A percentile compares a stretch with the other conserved stretches of the same genome.
phyloP scores from a whole-genome alignment of 805 yeast species.

The Candida germanica region DNA sequence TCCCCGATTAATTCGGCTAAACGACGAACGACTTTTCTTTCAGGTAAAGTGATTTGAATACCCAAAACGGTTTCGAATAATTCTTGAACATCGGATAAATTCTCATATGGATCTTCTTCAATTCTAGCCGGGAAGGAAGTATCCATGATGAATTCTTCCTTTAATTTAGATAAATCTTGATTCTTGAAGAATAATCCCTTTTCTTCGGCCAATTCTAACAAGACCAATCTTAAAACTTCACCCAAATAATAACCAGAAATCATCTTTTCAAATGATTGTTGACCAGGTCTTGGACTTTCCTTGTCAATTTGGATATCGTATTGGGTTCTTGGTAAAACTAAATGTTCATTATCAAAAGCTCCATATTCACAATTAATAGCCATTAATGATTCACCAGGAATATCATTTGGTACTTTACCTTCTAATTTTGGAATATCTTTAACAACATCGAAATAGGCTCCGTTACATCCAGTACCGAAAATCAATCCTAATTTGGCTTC shows the following conservation, averaged over 20 bases:
- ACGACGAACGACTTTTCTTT: slow-evolving; percentile 78
- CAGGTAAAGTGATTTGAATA: slow-evolving; percentile 67
- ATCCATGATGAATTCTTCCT: slow-evolving; percentile 71
- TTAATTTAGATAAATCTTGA: slow-evolving; percentile 65
- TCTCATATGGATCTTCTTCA: slow-evolving; percentile 87
- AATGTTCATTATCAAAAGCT: slow-evolving; percentile 90
- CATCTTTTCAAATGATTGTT: slow-evolving; percentile 96
- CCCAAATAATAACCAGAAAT: slow-evolving; percentile 96
- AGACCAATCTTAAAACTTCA: slow-evolving; percentile 77
- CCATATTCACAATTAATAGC: slow-evolving; percentile 99
- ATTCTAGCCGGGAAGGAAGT: slow-evolving; percentile 83
- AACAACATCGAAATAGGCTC: slow-evolving; percentile 85
- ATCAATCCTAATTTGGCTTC: slow-evolving; percentile 91
- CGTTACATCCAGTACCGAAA: slow-evolving; percentile 97
- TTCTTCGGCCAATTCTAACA: slow-evolving; percentile 66
- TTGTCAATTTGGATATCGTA: slow-evolving; percentile 78
- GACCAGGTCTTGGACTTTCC: slow-evolving; percentile 93
- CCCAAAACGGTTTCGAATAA: slow-evolving; percentile 59
- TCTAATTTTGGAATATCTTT: slow-evolving; percentile 75
- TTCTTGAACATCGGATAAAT: slow-evolving; percentile 69
- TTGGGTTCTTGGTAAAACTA: slow-evolving; percentile 81
- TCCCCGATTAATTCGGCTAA: slow-evolving; percentile 86
- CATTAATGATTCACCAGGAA: slow-evolving; percentile 67
- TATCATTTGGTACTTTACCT: slow-evolving; percentile 64
- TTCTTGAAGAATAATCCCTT: slow-evolving; percentile 61